These are phyloP conservation scores for Brassica balearica DNA, from an alignment of 441 rosid species.

Conservation along the genomic window DNA sequence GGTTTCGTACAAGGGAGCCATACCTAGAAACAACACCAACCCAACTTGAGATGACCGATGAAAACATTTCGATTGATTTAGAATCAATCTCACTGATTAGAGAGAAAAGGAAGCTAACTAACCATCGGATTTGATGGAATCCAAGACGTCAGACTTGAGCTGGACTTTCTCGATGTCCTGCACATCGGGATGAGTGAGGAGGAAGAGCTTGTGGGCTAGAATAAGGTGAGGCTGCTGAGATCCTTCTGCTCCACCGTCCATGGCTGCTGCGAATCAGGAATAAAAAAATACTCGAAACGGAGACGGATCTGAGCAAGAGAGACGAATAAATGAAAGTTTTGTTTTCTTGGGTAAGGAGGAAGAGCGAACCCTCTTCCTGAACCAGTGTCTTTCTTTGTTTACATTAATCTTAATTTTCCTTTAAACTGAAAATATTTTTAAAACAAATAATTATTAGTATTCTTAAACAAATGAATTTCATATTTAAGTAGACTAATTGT, in stretches of 20 bases:
- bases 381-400: neutral
- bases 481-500: too few relatives aligned
- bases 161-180: slow-evolving; percentile 92
- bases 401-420: neutral
- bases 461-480: neutral
- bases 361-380: slow-evolving; percentile 13
- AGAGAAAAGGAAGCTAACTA: slow-evolving; percentile 8
- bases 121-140: slow-evolving; percentile 80
- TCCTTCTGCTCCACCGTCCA: slow-evolving; percentile 57
- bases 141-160: slow-evolving; percentile 85
- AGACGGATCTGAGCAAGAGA: slow-evolving; percentile 38
- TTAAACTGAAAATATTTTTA: neutral
- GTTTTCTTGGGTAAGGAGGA: slow-evolving; percentile 52
- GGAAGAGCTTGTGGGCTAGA: slow-evolving; percentile 88
- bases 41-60: neutral
- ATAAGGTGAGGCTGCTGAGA: slow-evolving; percentile 84
- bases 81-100: neutral
- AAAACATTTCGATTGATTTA: neutral
- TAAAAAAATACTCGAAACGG: too few relatives aligned
- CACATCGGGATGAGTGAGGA: slow-evolving; percentile 76
- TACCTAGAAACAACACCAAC: slow-evolving; percentile 46
- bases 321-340: neutral
- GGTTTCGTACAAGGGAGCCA: slow-evolving; percentile 19
- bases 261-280: too few relatives aligned
- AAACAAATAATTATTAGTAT: too few relatives aligned